Base-by-base conservation (phyloP, 768 basidiomycete species). In the Lepiota brunneoincarnata region DNA sequence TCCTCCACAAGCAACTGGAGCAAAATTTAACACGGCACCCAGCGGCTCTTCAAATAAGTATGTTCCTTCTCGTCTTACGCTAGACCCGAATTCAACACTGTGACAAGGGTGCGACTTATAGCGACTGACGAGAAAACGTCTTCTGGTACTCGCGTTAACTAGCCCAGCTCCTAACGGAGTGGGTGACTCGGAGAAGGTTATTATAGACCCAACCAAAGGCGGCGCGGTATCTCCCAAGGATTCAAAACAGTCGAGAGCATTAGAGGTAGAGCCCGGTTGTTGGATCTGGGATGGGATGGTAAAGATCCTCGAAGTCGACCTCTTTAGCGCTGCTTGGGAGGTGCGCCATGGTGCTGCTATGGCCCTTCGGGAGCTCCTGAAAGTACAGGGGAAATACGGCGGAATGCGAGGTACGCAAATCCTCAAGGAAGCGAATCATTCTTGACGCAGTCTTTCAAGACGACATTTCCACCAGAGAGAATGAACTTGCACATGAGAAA, bases 271-370 rank as follows among this genome's bases (percentile, higher is more conserved):
- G 49, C 77, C 79, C 23, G 92, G 91, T 0, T 70, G 74, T 24
- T 95, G 92, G 92, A 77, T 91, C 1, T 95, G 93, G 93, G 88
- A 89, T 60, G 90, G 87, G 15, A 79, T 93, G 10, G 82, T 86
- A 11, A 83, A 84, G 57, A 75, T 93, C 6, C 75, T 98, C 6
- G 87, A 89, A 63, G 86, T 93, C 4, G 88, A 91, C 61, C 70
- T 98, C 6, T 87, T 92, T 62, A 93, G 88, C 61, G 79, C 87
- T 3, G 79, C 84, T 2, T 98, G 97, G 97, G 94, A 98, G 68
- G 83, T 89, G 12, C 80, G 97, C 47, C 97, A 99, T 63, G 97
- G 97, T 34, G 89, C 94, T 14, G 90, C 93, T 0, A 83, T 97
- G 78, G 94, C 91, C 1, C 68, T 98, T 26, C 80, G 93, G 42